Conservation (phyloP, 306 rosid species). For the Ceratonia siliqua region DNA sequence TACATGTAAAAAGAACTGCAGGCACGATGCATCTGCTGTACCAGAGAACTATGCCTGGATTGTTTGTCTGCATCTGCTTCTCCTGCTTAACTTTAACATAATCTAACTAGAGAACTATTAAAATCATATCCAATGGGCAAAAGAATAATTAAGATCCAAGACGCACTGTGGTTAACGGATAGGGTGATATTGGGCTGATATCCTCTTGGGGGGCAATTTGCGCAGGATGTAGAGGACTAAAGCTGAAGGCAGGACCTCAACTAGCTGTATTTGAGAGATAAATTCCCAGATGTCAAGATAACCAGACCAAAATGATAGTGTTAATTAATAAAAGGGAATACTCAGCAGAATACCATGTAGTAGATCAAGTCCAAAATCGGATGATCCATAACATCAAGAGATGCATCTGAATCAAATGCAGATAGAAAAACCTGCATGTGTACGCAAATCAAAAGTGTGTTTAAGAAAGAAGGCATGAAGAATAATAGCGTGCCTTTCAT, state of each 20-base stretch:
- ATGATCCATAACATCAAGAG: conserved; percentile 76
- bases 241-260: conserved; percentile 80
- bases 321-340: conserved; percentile 7
- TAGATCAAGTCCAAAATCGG: conserved; percentile 65
- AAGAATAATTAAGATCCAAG: conserved; percentile 33
- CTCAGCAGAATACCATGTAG: conserved; percentile 64
- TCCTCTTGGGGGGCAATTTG: conserved; percentile 77
- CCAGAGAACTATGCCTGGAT: conserved; percentile 39
- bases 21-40: conserved; percentile 8
- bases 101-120: conserved; percentile 27
- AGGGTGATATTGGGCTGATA: conserved; percentile 78
- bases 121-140: conserved; percentile 23
- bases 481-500: background rate
- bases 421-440: conserved; percentile 72
- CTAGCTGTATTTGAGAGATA: conserved; percentile 54
- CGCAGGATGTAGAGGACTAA: conserved; percentile 76
- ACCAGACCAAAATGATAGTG: background rate
- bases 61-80: conserved; percentile 23
- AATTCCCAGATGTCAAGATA: background rate
- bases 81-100: conserved; percentile 23
- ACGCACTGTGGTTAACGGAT: conserved; percentile 45
- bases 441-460: conserved; percentile 32
- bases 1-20: conserved; percentile 39
- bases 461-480: conserved; percentile 21
- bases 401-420: conserved; percentile 73